Conservation (phyloP, 345 rosid species). For the Eucalyptus sideroxylon region DNA sequence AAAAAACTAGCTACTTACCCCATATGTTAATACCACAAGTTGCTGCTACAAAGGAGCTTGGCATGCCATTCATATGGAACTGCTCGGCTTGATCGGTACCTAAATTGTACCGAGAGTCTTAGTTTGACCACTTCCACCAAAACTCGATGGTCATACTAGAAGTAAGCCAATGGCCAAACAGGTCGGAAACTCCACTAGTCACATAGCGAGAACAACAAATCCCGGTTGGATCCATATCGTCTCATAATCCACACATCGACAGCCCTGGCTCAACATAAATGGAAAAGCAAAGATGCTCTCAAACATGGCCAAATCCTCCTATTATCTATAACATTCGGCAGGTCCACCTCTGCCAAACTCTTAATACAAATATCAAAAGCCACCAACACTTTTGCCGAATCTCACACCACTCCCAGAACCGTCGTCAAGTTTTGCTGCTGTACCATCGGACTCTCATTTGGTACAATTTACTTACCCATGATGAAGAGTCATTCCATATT, state of each 20-base stretch:
- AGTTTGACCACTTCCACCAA: background rate
- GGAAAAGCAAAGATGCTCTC: too few relatives aligned
- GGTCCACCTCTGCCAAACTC: too few relatives aligned
- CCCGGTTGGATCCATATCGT: background rate
- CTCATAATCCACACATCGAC: constrained; percentile 4
- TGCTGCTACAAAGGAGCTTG: background rate
- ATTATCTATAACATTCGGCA: too few relatives aligned
- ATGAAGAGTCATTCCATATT: background rate
- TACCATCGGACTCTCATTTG: background rate
- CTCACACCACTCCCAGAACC: background rate
- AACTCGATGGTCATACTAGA: background rate
- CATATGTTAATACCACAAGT: background rate
- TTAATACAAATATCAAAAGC: too few relatives aligned
- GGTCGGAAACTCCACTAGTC: too few relatives aligned
- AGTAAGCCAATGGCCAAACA: background rate
- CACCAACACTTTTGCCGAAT: too few relatives aligned
- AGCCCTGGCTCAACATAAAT: too few relatives aligned
- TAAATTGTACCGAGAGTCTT: background rate
- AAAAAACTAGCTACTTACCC: too few relatives aligned
- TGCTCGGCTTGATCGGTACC: background rate
- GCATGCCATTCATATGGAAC: background rate
- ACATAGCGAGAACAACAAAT: too few relatives aligned
- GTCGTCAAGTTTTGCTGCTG: background rate
- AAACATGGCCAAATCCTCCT: too few relatives aligned
- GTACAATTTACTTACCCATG: background rate